These are phyloP conservation scores for Mortierella sp. DNA, from an alignment of 371 early-diverging fungal genomes.

Conservation along the genomic window DNA sequence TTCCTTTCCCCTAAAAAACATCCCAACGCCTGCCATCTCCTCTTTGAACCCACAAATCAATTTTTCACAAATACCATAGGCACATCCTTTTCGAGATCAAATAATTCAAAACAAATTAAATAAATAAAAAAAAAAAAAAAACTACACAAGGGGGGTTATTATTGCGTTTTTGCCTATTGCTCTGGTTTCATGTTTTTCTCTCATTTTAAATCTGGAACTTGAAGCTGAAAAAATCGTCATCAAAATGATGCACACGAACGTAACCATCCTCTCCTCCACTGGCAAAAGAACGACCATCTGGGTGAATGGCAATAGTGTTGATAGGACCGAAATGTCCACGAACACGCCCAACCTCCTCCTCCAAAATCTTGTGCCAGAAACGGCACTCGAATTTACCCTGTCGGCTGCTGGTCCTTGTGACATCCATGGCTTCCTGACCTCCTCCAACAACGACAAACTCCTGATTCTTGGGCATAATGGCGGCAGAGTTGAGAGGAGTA, in stretches of 20 bases:
- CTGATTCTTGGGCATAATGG: slow-evolving; percentile 89
- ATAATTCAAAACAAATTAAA: too few relatives aligned
- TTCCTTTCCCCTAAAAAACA: too few relatives aligned
- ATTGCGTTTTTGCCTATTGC: too few relatives aligned
- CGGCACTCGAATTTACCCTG: slow-evolving; percentile 99
- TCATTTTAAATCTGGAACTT: slow-evolving; percentile 67
- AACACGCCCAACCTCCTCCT: slow-evolving; percentile 97
- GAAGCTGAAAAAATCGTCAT: slow-evolving; percentile 96
- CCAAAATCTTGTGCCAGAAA: slow-evolving; percentile 98
- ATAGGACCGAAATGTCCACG: slow-evolving; percentile 99
- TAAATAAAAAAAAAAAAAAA: too few relatives aligned
- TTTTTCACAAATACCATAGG: too few relatives aligned
- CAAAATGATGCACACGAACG: slow-evolving; percentile 96
- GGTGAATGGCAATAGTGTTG: slow-evolving; percentile 98
- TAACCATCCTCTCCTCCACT: slow-evolving; percentile 99
- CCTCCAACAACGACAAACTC: slow-evolving; percentile 87
- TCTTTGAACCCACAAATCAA: too few relatives aligned
- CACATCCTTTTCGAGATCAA: too few relatives aligned
- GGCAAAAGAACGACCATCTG: slow-evolving; percentile 93
- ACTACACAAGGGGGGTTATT: too few relatives aligned
- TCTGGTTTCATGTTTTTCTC: not conserved
- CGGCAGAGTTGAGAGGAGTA: slow-evolving; percentile 97
- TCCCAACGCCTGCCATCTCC: too few relatives aligned
- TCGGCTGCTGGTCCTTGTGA: slow-evolving; percentile 96
- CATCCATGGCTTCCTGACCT: slow-evolving; percentile 90